Conservation (phyloP, 2,329 filamentous ascomycete genomes). For the Calonectria ilicicola region DNA sequence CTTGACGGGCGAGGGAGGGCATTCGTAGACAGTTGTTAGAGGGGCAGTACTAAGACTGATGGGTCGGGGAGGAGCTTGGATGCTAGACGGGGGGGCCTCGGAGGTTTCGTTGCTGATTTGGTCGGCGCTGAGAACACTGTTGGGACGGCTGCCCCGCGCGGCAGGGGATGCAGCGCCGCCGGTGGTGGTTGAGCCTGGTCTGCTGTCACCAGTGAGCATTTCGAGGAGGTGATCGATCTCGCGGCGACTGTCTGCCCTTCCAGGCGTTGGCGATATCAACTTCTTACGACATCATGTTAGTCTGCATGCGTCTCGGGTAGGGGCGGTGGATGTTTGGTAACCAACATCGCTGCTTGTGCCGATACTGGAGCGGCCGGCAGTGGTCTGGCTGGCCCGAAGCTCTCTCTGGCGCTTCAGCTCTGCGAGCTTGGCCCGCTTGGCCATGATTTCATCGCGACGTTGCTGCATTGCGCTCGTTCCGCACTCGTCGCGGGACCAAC, state of each 20-base stretch:
- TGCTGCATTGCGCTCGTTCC: conserved; percentile 71
- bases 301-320: conserved; percentile 25
- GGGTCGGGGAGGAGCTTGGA: conserved; percentile 55
- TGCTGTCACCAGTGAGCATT: conserved; percentile 82
- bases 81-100: conserved; percentile 64
- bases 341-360: conserved; percentile 79
- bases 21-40: conserved; percentile 84
- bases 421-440: conserved; percentile 96
- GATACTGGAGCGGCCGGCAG: conserved; percentile 75
- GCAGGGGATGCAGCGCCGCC: conserved; percentile 74
- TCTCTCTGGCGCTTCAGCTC: conserved; percentile 95
- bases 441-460: conserved; percentile 94
- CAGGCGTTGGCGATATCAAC: conserved; percentile 76
- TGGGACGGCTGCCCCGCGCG: conserved; percentile 80
- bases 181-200: conserved; percentile 75
- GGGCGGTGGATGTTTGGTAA: conserved; percentile 37
- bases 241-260: conserved; percentile 75
- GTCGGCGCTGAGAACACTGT: conserved; percentile 85
- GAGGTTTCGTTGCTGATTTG: conserved; percentile 83
- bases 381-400: conserved; percentile 81
- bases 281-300: conserved; percentile 32
- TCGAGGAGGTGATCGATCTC: conserved; percentile 90
- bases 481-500: conserved; percentile 61
- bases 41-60: conserved; percentile 82
- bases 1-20: conserved; percentile 78